A percentile compares a stretch with the other conserved stretches of the same genome.
phyloP scores from a whole-genome alignment of 306 rosid species.

The Prinsepia uniflora region DNA sequence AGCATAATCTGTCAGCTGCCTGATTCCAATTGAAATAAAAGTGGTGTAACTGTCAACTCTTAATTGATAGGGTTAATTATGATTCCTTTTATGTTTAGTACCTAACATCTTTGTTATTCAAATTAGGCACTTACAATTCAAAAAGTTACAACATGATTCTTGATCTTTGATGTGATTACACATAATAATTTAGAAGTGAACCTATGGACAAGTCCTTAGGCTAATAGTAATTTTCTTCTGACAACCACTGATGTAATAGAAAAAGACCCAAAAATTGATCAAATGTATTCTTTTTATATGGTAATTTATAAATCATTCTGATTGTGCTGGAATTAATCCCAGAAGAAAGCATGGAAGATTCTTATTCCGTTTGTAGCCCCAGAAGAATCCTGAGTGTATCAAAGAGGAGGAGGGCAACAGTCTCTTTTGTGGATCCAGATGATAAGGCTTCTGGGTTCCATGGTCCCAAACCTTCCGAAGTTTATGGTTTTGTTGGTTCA shows the following conservation, averaged over 20 bases:
- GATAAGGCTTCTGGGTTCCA: slow-evolving; percentile 53
- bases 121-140: too few species aligned
- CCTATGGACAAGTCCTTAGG: too few species aligned
- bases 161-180: too few species aligned
- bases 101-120: too few species aligned
- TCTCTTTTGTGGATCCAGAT: slow-evolving; percentile 44
- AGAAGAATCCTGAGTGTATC: slow-evolving; percentile 72
- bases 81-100: too few species aligned
- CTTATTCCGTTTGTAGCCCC: slow-evolving; percentile 72
- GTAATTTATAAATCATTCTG: neutral
- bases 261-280: neutral
- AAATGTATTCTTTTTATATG: neutral
- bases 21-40: too few species aligned
- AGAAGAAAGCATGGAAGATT: slow-evolving; percentile 57
- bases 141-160: too few species aligned
- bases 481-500: slow-evolving; percentile 89
- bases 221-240: too few species aligned
- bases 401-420: slow-evolving; percentile 47
- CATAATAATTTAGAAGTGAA: too few species aligned
- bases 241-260: neutral
- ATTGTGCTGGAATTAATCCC: neutral
- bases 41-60: too few species aligned
- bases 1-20: too few species aligned
- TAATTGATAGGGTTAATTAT: too few species aligned
- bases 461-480: slow-evolving; percentile 87